Conservation (phyloP, 257 asterid genomes). For the Craterostigma plantagineum region DNA sequence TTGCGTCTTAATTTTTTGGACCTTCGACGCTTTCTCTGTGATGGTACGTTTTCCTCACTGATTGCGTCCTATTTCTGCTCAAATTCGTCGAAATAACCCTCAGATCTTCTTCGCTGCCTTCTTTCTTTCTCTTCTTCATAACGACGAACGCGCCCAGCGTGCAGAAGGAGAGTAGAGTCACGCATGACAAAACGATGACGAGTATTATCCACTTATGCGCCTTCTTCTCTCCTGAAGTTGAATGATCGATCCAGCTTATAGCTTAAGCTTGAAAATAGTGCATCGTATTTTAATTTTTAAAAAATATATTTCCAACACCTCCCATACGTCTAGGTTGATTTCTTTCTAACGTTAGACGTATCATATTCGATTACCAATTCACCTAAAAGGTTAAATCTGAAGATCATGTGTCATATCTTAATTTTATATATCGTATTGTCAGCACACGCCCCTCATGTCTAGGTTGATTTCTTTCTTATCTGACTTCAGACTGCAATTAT, state of each 20-base stretch:
- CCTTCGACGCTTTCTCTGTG: conserved; percentile 30
- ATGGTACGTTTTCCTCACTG: conserved; percentile 23
- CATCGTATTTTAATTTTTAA: too few relatives aligned
- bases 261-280: too few relatives aligned
- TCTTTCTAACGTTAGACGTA: too few relatives aligned
- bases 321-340: too few relatives aligned
- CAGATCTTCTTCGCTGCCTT: conserved; percentile 18
- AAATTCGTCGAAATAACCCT: conserved; percentile 21
- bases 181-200: conserved; percentile 28
- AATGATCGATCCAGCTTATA: background rate
- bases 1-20: conserved; percentile 10
- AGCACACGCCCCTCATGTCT: too few relatives aligned
- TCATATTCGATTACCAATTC: too few relatives aligned
- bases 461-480: too few relatives aligned
- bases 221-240: conserved; percentile 11
- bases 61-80: conserved; percentile 14
- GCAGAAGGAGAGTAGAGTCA: conserved; percentile 35
- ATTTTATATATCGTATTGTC: too few relatives aligned
- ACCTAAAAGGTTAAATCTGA: too few relatives aligned
- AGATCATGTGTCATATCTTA: too few relatives aligned
- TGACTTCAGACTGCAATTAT: too few relatives aligned
- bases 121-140: conserved; percentile 16
- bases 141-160: conserved; percentile 25
- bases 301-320: too few relatives aligned
- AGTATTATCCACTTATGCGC: conserved; percentile 30